phyloP scores from a whole-genome alignment of 805 yeast genomes.

The Ogataea nitratoaversa region DNA sequence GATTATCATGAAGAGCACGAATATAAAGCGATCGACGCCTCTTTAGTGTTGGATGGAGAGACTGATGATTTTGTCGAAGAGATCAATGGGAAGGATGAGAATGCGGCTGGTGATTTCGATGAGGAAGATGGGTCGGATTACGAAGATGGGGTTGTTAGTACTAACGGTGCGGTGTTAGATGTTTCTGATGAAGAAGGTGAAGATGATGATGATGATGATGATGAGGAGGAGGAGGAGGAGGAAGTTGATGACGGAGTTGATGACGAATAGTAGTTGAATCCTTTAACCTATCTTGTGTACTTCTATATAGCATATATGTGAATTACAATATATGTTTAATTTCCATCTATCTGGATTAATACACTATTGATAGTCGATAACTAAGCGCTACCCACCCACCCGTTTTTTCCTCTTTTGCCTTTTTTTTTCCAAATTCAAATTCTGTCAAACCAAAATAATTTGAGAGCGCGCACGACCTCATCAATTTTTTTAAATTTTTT shows the following conservation, averaged over 20 bases:
- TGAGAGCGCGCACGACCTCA: too few relatives aligned
- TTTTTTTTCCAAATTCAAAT: too few relatives aligned
- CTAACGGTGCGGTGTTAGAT: conserved; percentile 11
- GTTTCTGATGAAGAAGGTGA: conserved; percentile 26
- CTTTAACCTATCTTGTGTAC: too few relatives aligned
- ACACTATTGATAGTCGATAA: too few relatives aligned
- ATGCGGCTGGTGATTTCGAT: not conserved
- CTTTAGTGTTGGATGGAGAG: conserved; percentile 28
- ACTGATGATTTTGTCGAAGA: conserved; percentile 17
- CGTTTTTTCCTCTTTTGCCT: too few relatives aligned
- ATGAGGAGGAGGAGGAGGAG: conserved; percentile 19
- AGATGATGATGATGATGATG: conserved; percentile 20
- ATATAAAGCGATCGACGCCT: conserved; percentile 18
- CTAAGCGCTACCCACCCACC: too few relatives aligned
- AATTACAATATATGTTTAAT: too few relatives aligned
- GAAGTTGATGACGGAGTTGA: conserved; percentile 3
- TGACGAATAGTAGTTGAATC: not conserved
- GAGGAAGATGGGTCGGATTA: not conserved
- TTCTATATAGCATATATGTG: too few relatives aligned
- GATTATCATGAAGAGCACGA: conserved; percentile 29
- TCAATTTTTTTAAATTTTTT: too few relatives aligned
- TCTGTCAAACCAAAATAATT: too few relatives aligned
- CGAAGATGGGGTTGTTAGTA: not conserved
- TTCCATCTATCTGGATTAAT: too few relatives aligned
- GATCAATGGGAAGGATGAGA: not conserved